Conservation (phyloP, 306 rosid species). For the Vicia sativa region DNA sequence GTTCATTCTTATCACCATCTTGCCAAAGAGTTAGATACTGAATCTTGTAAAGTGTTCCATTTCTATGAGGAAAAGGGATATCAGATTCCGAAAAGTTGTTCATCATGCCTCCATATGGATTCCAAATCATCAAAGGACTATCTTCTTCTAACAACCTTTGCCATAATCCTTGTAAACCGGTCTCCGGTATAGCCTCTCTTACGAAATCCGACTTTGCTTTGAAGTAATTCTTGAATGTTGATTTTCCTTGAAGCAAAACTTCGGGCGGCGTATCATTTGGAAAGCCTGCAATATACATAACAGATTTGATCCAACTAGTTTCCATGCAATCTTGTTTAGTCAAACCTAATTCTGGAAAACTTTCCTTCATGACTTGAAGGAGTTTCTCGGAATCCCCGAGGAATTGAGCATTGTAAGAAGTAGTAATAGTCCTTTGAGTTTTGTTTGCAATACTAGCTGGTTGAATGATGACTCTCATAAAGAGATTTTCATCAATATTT, state of each 20-base stretch:
- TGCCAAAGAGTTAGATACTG: slow-evolving; percentile 64
- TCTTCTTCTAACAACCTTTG: slow-evolving; percentile 62
- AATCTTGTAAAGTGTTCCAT: slow-evolving; percentile 66
- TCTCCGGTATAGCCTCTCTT: slow-evolving; percentile 60
- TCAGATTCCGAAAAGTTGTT: slow-evolving; percentile 56
- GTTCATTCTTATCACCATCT: slow-evolving; percentile 39
- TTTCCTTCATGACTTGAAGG: slow-evolving; percentile 50
- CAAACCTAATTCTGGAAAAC: slow-evolving; percentile 75
- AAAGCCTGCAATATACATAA: slow-evolving; percentile 68
- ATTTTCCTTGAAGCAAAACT: slow-evolving; percentile 63
- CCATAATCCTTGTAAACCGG: slow-evolving; percentile 72
- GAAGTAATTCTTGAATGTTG: slow-evolving; percentile 73
- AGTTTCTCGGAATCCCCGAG: slow-evolving; percentile 61
- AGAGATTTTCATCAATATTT: slow-evolving; percentile 62
- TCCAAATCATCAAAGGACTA: slow-evolving; percentile 53
- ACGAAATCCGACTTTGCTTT: slow-evolving; percentile 89
- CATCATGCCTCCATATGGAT: slow-evolving; percentile 86
- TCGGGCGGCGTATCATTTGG: slow-evolving; percentile 62
- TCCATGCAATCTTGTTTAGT: slow-evolving; percentile 54
- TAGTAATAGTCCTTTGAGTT: slow-evolving; percentile 55
- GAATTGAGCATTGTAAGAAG: slow-evolving; percentile 65
- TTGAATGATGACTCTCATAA: slow-evolving; percentile 58
- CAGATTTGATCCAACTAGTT: slow-evolving; percentile 79
- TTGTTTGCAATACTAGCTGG: slow-evolving; percentile 41
- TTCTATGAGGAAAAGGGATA: slow-evolving; percentile 78